Percentiles rank a stretch among this genome's conserved stretches.
phyloP scores from a whole-genome alignment of 2,329 filamentous ascomycete species.

The Dactylonectria macrodidyma region DNA sequence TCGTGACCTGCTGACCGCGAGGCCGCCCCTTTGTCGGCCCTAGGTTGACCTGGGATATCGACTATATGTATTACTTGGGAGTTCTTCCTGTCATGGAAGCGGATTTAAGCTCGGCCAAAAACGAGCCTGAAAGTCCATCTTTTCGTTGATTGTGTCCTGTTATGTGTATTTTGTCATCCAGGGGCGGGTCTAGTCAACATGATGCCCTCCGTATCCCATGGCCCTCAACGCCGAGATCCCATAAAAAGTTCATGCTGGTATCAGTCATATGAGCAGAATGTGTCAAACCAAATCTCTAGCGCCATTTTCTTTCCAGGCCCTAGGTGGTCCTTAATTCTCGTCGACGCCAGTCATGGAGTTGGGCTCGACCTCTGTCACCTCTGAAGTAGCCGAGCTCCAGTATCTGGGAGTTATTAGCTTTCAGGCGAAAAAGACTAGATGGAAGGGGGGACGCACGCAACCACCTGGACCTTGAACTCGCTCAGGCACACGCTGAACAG shows the following conservation, averaged over 20 bases:
- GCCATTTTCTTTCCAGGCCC: constrained; percentile 39
- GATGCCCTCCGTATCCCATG: constrained; percentile 50
- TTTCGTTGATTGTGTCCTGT: constrained; percentile 33
- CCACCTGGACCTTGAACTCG: constrained; percentile 87
- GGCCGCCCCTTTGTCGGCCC: constrained; percentile 34
- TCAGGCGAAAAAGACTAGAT: constrained; percentile 13
- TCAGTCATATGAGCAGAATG: constrained; percentile 52
- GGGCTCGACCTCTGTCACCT: constrained; percentile 70
- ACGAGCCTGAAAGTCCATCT: constrained; percentile 12
- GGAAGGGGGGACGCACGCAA: constrained; percentile 71
- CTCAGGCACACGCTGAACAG: constrained; percentile 92
- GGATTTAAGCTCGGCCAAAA: constrained; percentile 22
- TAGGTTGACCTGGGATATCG: constrained; percentile 37
- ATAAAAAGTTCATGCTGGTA: constrained; percentile 53
- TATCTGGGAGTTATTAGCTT: constrained; percentile 59
- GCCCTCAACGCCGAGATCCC: constrained; percentile 55
- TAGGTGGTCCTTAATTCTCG: constrained; percentile 35
- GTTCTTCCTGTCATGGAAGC: constrained; percentile 36
- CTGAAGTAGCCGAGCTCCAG: constrained; percentile 72
- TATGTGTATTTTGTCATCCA: constrained; percentile 43
- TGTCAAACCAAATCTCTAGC: constrained; percentile 46
- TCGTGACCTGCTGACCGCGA: constrained; percentile 55
- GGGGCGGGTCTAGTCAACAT: constrained; percentile 49
- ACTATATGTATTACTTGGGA: constrained; percentile 47
- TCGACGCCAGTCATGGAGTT: constrained; percentile 52